Evolutionary conservation across 1,284 basidiomycete species (phyloP).

Genomic region (Singerocomus inundabilis): DNA sequence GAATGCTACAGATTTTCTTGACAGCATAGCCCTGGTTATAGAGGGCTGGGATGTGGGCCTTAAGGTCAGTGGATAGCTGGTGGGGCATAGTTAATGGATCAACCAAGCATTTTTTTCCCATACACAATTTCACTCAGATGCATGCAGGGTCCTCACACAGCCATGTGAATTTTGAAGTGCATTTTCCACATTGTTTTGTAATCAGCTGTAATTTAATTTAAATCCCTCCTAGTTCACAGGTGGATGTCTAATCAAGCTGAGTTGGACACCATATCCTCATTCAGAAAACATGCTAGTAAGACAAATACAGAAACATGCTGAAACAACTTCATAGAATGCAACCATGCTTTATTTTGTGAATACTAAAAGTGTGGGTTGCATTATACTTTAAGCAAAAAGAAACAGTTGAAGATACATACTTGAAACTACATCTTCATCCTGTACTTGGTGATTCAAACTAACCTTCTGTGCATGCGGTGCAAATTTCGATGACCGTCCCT

Average conservation of each 20-base stretch:
- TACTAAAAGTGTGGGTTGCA: conserved; percentile 26
- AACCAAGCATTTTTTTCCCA: too few species aligned
- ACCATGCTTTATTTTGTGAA: conserved; percentile 39
- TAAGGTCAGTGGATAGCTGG: too few species aligned
- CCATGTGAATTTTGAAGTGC: too few species aligned
- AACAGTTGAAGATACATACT: conserved; percentile 52
- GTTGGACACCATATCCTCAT: not conserved
- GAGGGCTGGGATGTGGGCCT: too few species aligned
- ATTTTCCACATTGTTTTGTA: too few species aligned
- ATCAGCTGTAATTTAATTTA: too few species aligned
- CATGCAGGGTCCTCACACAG: too few species aligned
- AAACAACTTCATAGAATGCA: not conserved
- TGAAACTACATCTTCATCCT: conserved; percentile 93
- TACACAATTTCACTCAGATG: too few species aligned
- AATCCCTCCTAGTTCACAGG: too few species aligned
- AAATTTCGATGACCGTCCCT: conserved; percentile 91
- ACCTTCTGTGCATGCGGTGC: conserved; percentile 93
- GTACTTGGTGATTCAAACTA: conserved; percentile 82
- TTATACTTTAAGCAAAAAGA: conserved; percentile 1
- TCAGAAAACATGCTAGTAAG: not conserved
- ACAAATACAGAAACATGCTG: not conserved
- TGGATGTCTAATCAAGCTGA: not conserved
- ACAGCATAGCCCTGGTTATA: too few species aligned
- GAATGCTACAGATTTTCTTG: too few species aligned
- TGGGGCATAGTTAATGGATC: too few species aligned